A percentile compares a stretch with the other conserved stretches of the same genome.
These are phyloP conservation scores for Phalaenopsis aphrodite DNA, from an alignment of 106 monocot species.

Conservation along the genomic window DNA sequence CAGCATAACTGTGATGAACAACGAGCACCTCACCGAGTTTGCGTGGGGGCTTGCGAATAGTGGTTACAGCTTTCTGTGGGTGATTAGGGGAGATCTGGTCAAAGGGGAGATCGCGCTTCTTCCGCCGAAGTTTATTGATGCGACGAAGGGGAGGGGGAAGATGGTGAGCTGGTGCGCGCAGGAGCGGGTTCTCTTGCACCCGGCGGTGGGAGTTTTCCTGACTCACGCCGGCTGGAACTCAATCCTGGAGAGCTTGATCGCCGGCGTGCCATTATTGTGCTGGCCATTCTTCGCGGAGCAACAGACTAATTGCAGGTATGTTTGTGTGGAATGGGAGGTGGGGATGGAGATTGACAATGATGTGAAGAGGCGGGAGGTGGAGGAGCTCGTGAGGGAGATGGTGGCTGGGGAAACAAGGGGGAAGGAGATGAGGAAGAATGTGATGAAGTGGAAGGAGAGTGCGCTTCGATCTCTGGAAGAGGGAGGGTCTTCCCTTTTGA, in stretches of 20 bases:
- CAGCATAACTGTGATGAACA: conserved; percentile 26
- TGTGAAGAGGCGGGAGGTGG: conserved; percentile 12
- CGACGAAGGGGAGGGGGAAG: conserved; percentile 11
- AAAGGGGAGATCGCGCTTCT: conserved; percentile 8
- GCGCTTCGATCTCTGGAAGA: not conserved
- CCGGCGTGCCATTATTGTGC: conserved; percentile 21
- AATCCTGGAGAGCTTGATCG: conserved; percentile 16
- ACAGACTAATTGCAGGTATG: conserved; percentile 10
- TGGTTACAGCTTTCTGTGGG: conserved; percentile 16
- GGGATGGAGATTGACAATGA: conserved; percentile 12
- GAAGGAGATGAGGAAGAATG: conserved; percentile 5
- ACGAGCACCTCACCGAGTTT: conserved; percentile 21
- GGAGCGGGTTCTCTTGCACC: conserved; percentile 18
- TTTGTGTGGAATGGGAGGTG: conserved; percentile 4
- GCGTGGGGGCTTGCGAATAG: conserved; percentile 25
- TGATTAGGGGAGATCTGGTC: conserved; percentile 23
- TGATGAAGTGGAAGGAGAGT: conserved; percentile 7
- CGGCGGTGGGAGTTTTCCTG: conserved; percentile 22
- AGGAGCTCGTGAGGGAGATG: not conserved
- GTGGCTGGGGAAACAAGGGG: not conserved
- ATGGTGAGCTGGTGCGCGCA: conserved; percentile 29
- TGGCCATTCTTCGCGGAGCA: conserved; percentile 31
- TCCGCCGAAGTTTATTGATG: conserved; percentile 13
- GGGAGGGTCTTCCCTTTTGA: not conserved
- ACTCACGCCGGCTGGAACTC: conserved; percentile 33